Base-by-base conservation (phyloP, 805 yeast species). In the Pichia kluyveri region DNA sequence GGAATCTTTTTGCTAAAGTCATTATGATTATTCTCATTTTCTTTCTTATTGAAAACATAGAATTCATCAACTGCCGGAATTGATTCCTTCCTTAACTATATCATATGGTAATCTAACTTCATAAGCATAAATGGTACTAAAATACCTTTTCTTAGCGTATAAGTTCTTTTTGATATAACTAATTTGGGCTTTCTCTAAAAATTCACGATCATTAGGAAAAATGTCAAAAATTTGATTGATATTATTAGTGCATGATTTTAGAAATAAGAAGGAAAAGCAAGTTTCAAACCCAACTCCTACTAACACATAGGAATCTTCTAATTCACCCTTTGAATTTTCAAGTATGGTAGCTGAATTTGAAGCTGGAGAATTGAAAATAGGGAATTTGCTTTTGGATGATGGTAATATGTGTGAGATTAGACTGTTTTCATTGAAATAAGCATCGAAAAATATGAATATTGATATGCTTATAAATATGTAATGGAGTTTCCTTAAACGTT, bases 231-330 rank as follows among this genome's bases (percentile, higher is more conserved):
- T 5, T 17, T 36, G 17, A 7, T 30, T 27, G 8, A 47, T 40
- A 11, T 37, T 27, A 31, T 43, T 40, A 6, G 14, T 26, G 26
- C 50, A 47, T 11, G 31, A 19, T n/a, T 43, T 38, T 12, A 40
- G 37, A 38, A 47, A 47, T 4, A 43, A 43, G 30, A 43, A 47
- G 4, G 50, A 26, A 4, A 30, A 39, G 31, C 50, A 47, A 5
- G 38, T 36, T 28, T 27, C 27, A 18, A 47, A 47, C 2, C 42
- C 46, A 17, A 47, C 18, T 1, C n/a, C 38, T 2, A 43, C 28
- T 2, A 47, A 28, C 2, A 47, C 44, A 27, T 26, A 5, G 3
- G 47, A 18, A 18, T 40, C 41, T 14, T 43, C 32, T 2, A 32
- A 7, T 8, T 32, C 12, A 10, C 32, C 32, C 32, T 30, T 8